Percentiles rank a stretch among this genome's conserved stretches.
phyloP scores from a whole-genome alignment of 179 eudicot genomes.

The Drosera spatulata region DNA sequence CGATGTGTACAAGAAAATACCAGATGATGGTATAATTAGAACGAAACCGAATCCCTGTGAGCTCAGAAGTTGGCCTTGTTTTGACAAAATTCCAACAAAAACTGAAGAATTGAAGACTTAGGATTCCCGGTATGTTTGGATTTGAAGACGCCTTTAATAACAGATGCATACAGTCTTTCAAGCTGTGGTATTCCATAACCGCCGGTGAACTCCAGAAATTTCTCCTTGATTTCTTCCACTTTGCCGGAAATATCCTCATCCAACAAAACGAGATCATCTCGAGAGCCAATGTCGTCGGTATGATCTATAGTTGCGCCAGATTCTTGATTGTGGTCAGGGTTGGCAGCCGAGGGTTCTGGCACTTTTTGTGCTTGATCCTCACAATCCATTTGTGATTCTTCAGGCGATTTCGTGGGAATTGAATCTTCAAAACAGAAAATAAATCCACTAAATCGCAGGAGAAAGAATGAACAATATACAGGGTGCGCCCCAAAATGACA shows the following conservation, averaged over 20 bases:
- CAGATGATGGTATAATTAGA: no score
- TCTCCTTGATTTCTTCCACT: conserved; percentile 44
- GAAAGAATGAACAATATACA: no score
- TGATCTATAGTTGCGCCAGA: conserved; percentile 13
- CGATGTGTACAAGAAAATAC: no score
- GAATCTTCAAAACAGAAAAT: neutral
- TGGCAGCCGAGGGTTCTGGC: conserved; percentile 22
- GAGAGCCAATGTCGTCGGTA: conserved; percentile 11
- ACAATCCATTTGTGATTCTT: conserved; percentile 37
- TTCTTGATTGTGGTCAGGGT: conserved; percentile 18
- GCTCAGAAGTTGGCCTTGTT: conserved; percentile 57
- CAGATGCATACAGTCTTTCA: conserved; percentile 70
- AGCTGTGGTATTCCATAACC: conserved; percentile 77
- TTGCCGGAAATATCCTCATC: conserved; percentile 41
- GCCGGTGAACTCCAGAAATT: conserved; percentile 42
- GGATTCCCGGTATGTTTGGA: conserved; percentile 33
- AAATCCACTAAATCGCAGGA: neutral
- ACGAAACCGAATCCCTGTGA: neutral
- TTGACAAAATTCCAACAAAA: conserved; percentile 51
- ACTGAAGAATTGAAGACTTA: conserved; percentile 49
- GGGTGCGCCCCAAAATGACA: no score
- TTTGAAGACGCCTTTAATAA: conserved; percentile 71
- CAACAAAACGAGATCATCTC: conserved; percentile 43
- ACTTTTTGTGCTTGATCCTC: conserved; percentile 13
- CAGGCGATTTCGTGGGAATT: conserved; percentile 18